Base-by-base conservation (phyloP, 257 asterid species). In the Marsdenia floribunda region DNA sequence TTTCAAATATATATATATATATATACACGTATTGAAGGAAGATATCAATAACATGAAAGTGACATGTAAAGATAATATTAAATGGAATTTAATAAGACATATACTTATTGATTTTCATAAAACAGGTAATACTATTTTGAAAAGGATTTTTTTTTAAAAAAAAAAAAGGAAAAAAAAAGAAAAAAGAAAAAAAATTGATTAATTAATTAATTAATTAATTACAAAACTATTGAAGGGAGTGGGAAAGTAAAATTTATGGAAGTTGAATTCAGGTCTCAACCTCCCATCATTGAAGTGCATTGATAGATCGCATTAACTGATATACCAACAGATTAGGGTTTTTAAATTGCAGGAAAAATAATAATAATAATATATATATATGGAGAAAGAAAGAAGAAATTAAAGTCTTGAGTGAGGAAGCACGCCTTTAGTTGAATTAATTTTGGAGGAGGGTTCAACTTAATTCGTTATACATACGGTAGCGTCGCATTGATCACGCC, bases 241-340 rank as follows among this genome's bases (percentile, higher is more conserved):
- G n/a, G n/a, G 57, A 16, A 2, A 11, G 64, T 50, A 46, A 26
- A 73, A 73, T 77, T 44, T 40, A 70, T 74, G 68, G 76, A 75
- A 74, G 67, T 75, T 65, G 75, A 46, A 82, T 67, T 72, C 76
- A 72, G 79, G 59, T 59, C 76, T 75, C 80, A 80, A 75, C 80
- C 52, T 70, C 77, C 83, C 52, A 71, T 72, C 83, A 82, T 75
- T 81, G 75, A 75, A 75, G 67, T 22, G 82, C 82, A 73, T 73
- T 77, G 72, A 61, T 73, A 74, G 8, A 29, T 29, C 33, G 85
- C 82, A 78, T 77, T 78, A 49, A 81, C 61, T 74, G 68, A 55
- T 78, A 55, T 71, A 78, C 72, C 79, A 70, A 63, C 77, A 81
- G 85, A 81, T 81, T 77, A 78, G 77, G 68, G 64, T 77, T 75